A percentile compares a stretch with the other conserved stretches of the same genome.
These are phyloP conservation scores for Gastrolobium villosum DNA, from an alignment of 306 rosid genomes.

Conservation along the genomic window DNA sequence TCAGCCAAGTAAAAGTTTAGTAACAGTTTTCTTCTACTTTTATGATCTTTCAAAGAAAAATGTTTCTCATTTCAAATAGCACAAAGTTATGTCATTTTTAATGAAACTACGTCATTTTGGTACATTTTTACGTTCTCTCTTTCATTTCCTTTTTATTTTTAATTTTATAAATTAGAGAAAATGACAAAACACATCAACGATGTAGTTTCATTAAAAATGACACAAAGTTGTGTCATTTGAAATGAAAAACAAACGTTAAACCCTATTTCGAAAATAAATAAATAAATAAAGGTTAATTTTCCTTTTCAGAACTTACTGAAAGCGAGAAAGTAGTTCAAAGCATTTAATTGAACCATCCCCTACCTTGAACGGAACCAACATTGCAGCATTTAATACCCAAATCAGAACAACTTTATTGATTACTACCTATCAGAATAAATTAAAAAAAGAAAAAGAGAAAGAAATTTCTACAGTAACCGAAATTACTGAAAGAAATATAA, in stretches of 20 bases:
- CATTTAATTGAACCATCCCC: conserved; percentile 4
- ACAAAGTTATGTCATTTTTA: too few relatives aligned
- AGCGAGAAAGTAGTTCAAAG: conserved; percentile 24
- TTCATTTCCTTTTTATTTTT: too few relatives aligned
- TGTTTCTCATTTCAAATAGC: too few relatives aligned
- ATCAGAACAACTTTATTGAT: background rate
- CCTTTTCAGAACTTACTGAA: background rate
- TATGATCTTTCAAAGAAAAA: background rate
- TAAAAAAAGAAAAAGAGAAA: background rate
- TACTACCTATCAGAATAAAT: background rate
- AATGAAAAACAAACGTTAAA: too few relatives aligned
- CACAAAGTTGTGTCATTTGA: too few relatives aligned
- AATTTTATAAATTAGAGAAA: too few relatives aligned
- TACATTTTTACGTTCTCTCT: too few relatives aligned
- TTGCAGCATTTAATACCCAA: conserved; percentile 24
- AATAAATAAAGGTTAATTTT: background rate
- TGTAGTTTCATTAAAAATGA: too few relatives aligned
- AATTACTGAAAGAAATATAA: background rate
- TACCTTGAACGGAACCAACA: background rate
- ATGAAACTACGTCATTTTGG: too few relatives aligned
- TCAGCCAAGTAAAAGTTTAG: conserved; percentile 16
- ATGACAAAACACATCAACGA: too few relatives aligned
- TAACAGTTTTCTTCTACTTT: background rate
- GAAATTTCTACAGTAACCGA: background rate
- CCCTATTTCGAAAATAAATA: too few relatives aligned